A percentile compares a stretch with the other conserved stretches of the same genome.
phyloP scores from a whole-genome alignment of 2,329 filamentous ascomycete species.

The Pseudogymnoascus sp. region DNA sequence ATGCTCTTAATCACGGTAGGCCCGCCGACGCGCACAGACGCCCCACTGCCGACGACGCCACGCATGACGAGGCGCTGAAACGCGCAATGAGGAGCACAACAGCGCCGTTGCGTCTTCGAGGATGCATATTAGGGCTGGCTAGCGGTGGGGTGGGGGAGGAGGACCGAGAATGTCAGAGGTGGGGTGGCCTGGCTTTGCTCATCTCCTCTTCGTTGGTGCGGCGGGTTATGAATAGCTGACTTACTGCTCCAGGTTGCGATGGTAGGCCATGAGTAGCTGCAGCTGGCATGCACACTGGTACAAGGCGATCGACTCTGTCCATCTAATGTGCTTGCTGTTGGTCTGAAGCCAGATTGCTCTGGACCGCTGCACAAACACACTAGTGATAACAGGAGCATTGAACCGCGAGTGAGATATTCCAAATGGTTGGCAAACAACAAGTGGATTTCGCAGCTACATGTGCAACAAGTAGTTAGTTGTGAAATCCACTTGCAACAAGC shows the following conservation, averaged over 20 bases:
- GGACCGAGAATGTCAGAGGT: background rate
- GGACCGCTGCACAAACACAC: background rate
- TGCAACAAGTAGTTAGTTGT: background rate
- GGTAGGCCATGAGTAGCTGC: background rate
- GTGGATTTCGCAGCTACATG: background rate
- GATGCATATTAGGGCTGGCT: background rate
- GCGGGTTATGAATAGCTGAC: background rate
- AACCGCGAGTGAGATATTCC: background rate
- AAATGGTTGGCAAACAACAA: background rate
- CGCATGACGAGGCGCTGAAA: background rate
- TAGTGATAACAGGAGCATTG: background rate
- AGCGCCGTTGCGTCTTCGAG: background rate
- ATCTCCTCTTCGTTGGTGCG: background rate
- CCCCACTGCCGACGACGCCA: background rate
- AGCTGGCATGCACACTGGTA: background rate
- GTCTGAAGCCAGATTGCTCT: background rate
- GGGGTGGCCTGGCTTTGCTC: background rate
- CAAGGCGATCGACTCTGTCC: background rate
- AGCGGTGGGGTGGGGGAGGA: background rate
- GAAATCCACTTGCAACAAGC: background rate
- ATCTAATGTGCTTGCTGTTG: background rate
- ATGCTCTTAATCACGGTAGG: background rate
- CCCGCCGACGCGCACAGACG: background rate
- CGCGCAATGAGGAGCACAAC: background rate
- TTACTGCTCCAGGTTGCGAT: background rate